phyloP scores from a whole-genome alignment of 805 yeast genomes.

The Millerozyma acaciae region DNA sequence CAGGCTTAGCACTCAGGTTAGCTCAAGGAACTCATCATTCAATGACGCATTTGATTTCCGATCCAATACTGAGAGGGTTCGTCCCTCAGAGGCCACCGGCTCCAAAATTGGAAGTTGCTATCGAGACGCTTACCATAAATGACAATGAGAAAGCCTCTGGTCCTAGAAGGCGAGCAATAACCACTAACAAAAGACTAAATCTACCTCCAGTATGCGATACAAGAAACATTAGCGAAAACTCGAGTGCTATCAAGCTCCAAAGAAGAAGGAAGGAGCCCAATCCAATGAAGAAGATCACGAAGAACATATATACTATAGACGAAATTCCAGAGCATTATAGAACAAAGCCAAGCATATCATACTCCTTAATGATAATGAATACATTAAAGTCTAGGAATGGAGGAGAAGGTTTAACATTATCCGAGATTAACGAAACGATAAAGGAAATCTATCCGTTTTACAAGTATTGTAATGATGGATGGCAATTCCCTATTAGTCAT shows the following conservation, averaged over 20 bases:
- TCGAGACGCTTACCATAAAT: conserved; percentile 22
- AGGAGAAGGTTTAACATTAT: conserved; percentile 59
- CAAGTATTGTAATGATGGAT: conserved; percentile 91
- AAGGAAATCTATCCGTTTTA: conserved; percentile 88
- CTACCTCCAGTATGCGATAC: conserved; percentile 29
- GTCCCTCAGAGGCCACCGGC: conserved; percentile 30
- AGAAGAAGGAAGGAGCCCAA: conserved; percentile 27
- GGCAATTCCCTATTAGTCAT: conserved; percentile 95
- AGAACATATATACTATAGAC: conserved; percentile 67
- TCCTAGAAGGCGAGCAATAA: conserved; percentile 24
- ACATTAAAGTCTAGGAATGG: conserved; percentile 68
- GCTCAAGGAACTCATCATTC: conserved; percentile 14
- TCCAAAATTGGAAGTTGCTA: conserved; percentile 33
- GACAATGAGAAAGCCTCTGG: conserved; percentile 17
- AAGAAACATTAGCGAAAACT: conserved; percentile 29
- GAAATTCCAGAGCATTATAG: conserved; percentile 89
- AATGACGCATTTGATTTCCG: conserved; percentile 2
- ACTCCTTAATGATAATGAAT: conserved; percentile 74
- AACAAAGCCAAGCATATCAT: conserved; percentile 77
- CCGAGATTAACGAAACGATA: conserved; percentile 80
- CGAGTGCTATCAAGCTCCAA: conserved; percentile 31
- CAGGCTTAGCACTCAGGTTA: conserved; percentile 14
- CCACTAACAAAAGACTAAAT: conserved; percentile 17
- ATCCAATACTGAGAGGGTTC: conserved; percentile 9
- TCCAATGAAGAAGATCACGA: conserved; percentile 42